Evolutionary conservation across 345 rosid genomes (phyloP), one percentile per base, ranked within the genome.

Genomic region (Eutrema heterophyllum): DNA sequence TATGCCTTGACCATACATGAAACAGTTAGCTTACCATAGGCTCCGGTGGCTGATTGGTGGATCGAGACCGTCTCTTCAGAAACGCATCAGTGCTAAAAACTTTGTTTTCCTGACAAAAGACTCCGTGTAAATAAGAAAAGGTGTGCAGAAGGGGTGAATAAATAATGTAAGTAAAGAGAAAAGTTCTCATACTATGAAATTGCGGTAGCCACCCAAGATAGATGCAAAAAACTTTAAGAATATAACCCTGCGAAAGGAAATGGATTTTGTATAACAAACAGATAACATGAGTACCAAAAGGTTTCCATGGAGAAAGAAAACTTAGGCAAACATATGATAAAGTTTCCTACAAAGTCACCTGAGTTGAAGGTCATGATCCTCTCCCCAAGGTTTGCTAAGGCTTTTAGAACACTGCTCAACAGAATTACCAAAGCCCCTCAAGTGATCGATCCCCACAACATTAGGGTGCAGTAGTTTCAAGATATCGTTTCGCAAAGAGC

Each of bases 161-260:
- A 52, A 67, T 15, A 67, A n/a, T 61, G 70, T 18, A 73, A 68
- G 64, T 70, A 40, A 27, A 67, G 38, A 60, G 73, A 18, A 24
- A 51, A 74, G 14, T 3, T 67, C 55, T 32, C 97, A 49, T 90
- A 95, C 99, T 55, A 95, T 81, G 81, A 95, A 95, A 83, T 95
- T 95, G 85, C 96, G 99, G 80, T 95, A 95, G 86, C 99, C 99
- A 73, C 92, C 86, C 82, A 95, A 84, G 64, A 95, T 81, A 70
- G 98, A 92, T 59, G 98, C 97, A 80, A 95, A 89, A 80, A 89
- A 90, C 86, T 86, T 95, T 52, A 95, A 83, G 80, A 90, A 95
- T 81, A 87, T 95, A 59, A 95, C 84, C 92, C 99, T 95, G 92
- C 85, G 83, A 86, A 9, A 83, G 18, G 67, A 68, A 69, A 43